phyloP scores from a whole-genome alignment of 441 rosid genomes.

The Euphorbia schlechtendalii region DNA sequence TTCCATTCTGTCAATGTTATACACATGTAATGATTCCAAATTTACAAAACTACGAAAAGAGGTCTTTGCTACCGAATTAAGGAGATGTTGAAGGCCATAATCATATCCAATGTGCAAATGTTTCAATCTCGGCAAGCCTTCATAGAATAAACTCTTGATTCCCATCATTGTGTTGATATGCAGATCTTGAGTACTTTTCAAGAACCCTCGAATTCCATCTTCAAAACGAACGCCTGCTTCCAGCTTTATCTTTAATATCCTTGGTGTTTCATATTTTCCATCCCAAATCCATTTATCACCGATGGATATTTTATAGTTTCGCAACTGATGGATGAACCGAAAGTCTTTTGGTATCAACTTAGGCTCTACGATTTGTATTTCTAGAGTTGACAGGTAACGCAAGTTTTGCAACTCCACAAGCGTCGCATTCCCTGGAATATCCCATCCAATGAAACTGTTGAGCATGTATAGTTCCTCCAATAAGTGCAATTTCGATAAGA shows the following conservation, averaged over 20 bases:
- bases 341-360: conserved; percentile 8
- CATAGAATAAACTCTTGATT: neutral
- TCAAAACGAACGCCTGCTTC: neutral
- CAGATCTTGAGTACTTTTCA: conserved; percentile 7
- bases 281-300: conserved; percentile 11
- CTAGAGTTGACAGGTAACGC: conserved; percentile 5
- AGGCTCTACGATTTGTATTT: conserved; percentile 10
- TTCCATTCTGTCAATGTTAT: neutral
- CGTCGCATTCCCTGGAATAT: neutral
- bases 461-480: conserved; percentile 22
- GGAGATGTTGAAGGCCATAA: neutral
- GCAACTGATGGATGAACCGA: neutral
- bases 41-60: neutral
- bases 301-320: neutral
- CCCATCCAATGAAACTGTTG: neutral
- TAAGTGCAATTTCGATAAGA: conserved; percentile 12
- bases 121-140: conserved; percentile 19
- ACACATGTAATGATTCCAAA: neutral
- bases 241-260: conserved; percentile 12
- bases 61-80: neutral
- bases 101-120: conserved; percentile 4
- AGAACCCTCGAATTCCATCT: neutral
- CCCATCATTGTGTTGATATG: neutral
- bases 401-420: neutral
- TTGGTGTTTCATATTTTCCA: neutral